Conservation (phyloP, 768 basidiomycete species). For the Piloderma croceum region DNA sequence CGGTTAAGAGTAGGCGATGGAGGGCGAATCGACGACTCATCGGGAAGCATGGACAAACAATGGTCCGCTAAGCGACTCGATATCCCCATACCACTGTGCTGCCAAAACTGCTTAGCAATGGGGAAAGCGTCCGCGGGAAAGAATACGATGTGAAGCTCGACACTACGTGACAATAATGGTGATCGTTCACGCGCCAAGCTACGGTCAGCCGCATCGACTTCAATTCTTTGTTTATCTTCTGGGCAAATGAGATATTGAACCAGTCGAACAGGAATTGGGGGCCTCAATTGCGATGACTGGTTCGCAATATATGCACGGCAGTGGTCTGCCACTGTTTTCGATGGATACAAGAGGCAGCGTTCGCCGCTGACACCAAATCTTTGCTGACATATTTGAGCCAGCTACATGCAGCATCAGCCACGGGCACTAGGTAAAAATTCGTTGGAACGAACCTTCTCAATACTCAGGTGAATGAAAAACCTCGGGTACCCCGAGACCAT, state of each 20-base stretch:
- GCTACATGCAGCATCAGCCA: slow-evolving; percentile 38
- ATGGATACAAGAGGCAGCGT: slow-evolving; percentile 73
- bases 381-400: slow-evolving; percentile 67
- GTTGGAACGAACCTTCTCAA: slow-evolving; percentile 61
- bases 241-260: slow-evolving; percentile 70
- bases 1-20: slow-evolving; percentile 26
- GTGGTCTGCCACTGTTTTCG: slow-evolving; percentile 62
- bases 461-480: slow-evolving; percentile 87
- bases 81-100: slow-evolving; percentile 87
- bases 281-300: slow-evolving; percentile 39
- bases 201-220: slow-evolving; percentile 16
- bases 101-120: slow-evolving; percentile 91
- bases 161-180: too few species aligned
- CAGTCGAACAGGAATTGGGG: slow-evolving; percentile 45
- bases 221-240: slow-evolving; percentile 36
- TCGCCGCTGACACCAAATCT: slow-evolving; percentile 74
- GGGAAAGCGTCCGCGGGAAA: slow-evolving; percentile 57
- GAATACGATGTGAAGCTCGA: slow-evolving; percentile 77
- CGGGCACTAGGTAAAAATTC: neutral
- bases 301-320: slow-evolving; percentile 70
- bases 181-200: too few species aligned
- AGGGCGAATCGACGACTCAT: slow-evolving; percentile 25
- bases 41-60: slow-evolving; percentile 67
- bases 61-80: slow-evolving; percentile 83
- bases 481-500: slow-evolving; percentile 93